Evolutionary conservation across 768 basidiomycete genomes (phyloP).

Genomic region (Collybiopsis confluens): DNA sequence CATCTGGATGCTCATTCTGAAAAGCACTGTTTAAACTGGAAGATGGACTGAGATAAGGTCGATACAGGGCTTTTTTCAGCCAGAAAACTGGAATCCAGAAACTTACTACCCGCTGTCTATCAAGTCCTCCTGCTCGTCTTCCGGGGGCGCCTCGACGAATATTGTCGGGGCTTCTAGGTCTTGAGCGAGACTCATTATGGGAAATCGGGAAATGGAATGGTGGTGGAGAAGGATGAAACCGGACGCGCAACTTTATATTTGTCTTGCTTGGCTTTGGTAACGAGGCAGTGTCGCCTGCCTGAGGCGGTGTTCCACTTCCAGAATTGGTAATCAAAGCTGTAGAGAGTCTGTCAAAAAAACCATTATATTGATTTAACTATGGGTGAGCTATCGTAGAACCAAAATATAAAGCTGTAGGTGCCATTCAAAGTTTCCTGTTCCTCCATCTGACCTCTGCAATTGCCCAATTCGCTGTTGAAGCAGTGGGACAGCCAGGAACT

Average conservation of each 20-base stretch:
- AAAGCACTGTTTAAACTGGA: neutral
- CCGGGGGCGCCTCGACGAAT: constrained; percentile 2
- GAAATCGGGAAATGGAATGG: neutral
- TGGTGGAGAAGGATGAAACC: no score
- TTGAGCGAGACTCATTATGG: constrained; percentile 4
- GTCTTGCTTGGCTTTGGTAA: neutral
- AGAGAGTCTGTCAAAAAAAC: neutral
- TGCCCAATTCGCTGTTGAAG: no score
- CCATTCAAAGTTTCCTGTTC: no score
- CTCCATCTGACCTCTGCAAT: neutral
- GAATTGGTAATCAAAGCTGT: neutral
- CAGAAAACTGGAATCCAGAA: neutral
- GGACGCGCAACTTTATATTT: neutral
- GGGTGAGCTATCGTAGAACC: no score
- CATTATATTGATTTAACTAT: neutral
- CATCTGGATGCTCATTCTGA: neutral
- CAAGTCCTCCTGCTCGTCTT: constrained; percentile 7
- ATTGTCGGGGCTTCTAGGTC: constrained; percentile 8
- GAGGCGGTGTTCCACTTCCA: neutral
- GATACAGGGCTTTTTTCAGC: neutral
- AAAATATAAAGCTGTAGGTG: no score
- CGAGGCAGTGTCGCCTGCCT: neutral
- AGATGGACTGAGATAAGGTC: constrained; percentile 5
- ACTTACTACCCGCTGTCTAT: constrained; percentile 5
- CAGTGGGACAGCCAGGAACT: no score